Base-by-base conservation (phyloP, 78 protist genomes). In the Tieghemostelium lacteum region DNA sequence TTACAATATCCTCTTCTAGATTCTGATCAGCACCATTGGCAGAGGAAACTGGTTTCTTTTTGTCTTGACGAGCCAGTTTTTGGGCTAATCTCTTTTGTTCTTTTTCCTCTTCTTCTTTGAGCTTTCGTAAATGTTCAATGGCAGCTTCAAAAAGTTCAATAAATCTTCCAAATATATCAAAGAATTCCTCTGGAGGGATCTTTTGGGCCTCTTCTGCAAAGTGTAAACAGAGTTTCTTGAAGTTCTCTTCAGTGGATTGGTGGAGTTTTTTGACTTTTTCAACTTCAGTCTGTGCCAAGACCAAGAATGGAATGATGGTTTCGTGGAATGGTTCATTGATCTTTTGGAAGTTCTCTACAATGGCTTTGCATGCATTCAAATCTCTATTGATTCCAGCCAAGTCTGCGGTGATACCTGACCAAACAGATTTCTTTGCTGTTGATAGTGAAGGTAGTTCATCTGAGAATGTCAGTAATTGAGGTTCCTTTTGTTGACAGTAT, bases 391-490 rank as follows among this genome's bases (percentile, higher is more conserved):
- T 17, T 26, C 42, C 2, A 4, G 91, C 33, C 12, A 69, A 36
- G n/a, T 83, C 91, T 8, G 78, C 78, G 1, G 52, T 74, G 39
- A 83, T 61, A 69, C 78, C 91, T 3, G 91, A 83, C 91, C 91
- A 83, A 33, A 83, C 42, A 16, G 75, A 39, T 57, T 63, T 73
- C 26, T 36, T 67, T 28, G 91, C 91, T 22, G 67, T 50, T 20
- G 37, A 7, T 22, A 83, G 54, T 14, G 91, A 83, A 36, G 76
- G 78, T 3, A 83, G 6, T 26, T 83, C 91, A 31, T 83, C 91
- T 49, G 91, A 76, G 60, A 83, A 83, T 19, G 91, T 60, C 1
- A 83, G 40, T 1, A 83, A 62, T 12, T 33, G 1, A 0, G 67
- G 67, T 58, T 83, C 91, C n/a, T 57, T 55, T 14, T 67, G 65